Conservation (phyloP, 176 grass and related monocot genomes). For the Calamus simplicifolius region DNA sequence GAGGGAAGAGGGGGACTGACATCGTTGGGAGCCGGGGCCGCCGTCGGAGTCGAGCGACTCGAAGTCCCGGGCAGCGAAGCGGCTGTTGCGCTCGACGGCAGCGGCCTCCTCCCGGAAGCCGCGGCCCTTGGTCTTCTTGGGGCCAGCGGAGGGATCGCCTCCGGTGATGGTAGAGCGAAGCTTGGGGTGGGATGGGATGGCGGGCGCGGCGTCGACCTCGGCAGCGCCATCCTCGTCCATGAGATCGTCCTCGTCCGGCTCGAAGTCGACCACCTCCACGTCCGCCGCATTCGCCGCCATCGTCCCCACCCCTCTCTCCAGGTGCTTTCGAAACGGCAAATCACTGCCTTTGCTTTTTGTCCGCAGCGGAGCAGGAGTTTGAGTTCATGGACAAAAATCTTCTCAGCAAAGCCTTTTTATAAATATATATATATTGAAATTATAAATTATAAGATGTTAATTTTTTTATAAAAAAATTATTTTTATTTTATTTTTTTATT, state of each 20-base stretch:
- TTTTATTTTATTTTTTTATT: too few relatives aligned
- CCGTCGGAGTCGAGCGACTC: conserved; percentile 50
- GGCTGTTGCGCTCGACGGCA: conserved; percentile 32
- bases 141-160: conserved; percentile 20
- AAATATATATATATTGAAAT: too few relatives aligned
- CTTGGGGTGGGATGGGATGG: conserved; percentile 18
- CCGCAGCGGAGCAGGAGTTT: too few relatives aligned
- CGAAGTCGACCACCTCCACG: conserved; percentile 80
- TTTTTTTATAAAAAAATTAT: too few relatives aligned
- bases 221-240: conserved; percentile 68
- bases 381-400: too few relatives aligned
- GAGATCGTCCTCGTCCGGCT: conserved; percentile 85
- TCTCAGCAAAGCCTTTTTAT: too few relatives aligned
- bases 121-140: conserved; percentile 71
- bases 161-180: conserved; percentile 76
- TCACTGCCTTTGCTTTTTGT: too few relatives aligned
- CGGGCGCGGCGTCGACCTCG: conserved; percentile 27
- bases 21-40: conserved; percentile 66
- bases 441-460: too few relatives aligned
- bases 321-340: too few relatives aligned
- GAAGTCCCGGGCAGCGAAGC: conserved; percentile 34
- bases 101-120: conserved; percentile 66
- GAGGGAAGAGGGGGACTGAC: conserved; percentile 21
- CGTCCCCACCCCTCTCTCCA: not conserved
- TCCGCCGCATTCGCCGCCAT: conserved; percentile 52